Conservation (phyloP, 345 rosid species). For the Melaleuca alternifolia region DNA sequence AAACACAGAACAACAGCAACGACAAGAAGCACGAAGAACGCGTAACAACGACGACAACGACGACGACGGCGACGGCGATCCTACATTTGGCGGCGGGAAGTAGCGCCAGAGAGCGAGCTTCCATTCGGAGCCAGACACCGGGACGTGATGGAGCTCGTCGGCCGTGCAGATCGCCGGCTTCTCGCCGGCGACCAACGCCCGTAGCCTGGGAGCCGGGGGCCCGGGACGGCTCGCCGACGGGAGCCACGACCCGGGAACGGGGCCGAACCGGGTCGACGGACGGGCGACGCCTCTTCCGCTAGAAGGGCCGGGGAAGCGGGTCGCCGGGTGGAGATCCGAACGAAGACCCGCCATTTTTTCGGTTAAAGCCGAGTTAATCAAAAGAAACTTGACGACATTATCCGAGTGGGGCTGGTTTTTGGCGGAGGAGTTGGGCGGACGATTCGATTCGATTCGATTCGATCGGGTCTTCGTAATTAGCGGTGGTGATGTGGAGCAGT, state of each 20-base stretch:
- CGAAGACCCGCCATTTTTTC: neutral
- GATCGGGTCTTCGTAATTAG: too few species aligned
- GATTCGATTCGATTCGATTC: too few species aligned
- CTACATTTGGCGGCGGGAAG: slow-evolving; percentile 41
- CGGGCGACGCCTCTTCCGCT: neutral
- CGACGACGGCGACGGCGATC: neutral
- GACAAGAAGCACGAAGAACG: neutral
- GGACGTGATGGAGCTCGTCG: slow-evolving; percentile 44
- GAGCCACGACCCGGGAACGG: neutral
- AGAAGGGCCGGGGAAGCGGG: neutral
- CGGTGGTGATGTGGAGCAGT: neutral
- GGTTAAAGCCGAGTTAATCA: too few species aligned
- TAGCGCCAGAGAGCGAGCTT: slow-evolving; percentile 53
- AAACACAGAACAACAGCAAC: neutral
- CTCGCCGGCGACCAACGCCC: neutral
- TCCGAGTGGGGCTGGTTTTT: too few species aligned
- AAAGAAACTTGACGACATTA: too few species aligned
- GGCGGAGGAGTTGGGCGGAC: neutral
- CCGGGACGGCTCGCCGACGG: slow-evolving; percentile 2
- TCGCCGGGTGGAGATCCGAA: neutral
- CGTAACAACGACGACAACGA: too few species aligned
- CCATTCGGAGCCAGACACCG: slow-evolving; percentile 29
- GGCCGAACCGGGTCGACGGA: neutral
- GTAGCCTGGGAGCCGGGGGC: slow-evolving; percentile 12
- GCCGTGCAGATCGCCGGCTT: slow-evolving; percentile 39